Percentiles rank a stretch among this genome's conserved stretches.
These are phyloP conservation scores for Yueomyces sp. DNA, from an alignment of 805 yeast species.

Conservation along the genomic window DNA sequence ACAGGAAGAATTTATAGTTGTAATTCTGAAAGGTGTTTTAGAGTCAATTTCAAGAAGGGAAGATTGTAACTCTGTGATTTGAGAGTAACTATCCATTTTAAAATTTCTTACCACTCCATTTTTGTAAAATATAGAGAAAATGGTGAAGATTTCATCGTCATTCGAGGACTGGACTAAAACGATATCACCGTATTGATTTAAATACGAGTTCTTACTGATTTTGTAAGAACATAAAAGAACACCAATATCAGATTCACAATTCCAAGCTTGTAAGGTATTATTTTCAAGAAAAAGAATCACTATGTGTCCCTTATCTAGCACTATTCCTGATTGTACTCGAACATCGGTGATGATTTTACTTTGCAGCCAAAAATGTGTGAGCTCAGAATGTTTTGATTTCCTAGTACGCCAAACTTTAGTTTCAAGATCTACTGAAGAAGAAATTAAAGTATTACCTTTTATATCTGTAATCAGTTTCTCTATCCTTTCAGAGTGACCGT, in stretches of 20 bases:
- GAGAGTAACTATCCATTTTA: no score
- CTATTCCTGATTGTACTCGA: slow-evolving; percentile 34
- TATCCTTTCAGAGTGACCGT: slow-evolving; percentile 81
- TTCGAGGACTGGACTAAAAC: no score
- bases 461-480: slow-evolving; percentile 51
- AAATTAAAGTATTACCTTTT: slow-evolving; percentile 46
- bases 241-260: slow-evolving; percentile 26
- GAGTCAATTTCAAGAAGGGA: no score
- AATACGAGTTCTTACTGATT: no score
- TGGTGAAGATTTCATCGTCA: no score
- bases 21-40: no score
- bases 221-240: no score
- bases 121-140: no score
- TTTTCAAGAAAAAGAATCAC: slow-evolving; percentile 33
- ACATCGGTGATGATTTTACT: slow-evolving; percentile 30
- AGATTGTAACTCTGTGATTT: no score
- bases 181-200: no score
- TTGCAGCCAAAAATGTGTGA: slow-evolving; percentile 26
- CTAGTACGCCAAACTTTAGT: slow-evolving; percentile 47
- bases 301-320: slow-evolving; percentile 34
- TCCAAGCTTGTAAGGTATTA: slow-evolving; percentile 42
- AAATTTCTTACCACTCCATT: no score
- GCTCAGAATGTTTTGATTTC: slow-evolving; percentile 11
- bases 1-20: no score
- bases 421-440: slow-evolving; percentile 42